Base-by-base conservation (phyloP, 2,329 filamentous ascomycete species). In the Samsoniella hepiali region DNA sequence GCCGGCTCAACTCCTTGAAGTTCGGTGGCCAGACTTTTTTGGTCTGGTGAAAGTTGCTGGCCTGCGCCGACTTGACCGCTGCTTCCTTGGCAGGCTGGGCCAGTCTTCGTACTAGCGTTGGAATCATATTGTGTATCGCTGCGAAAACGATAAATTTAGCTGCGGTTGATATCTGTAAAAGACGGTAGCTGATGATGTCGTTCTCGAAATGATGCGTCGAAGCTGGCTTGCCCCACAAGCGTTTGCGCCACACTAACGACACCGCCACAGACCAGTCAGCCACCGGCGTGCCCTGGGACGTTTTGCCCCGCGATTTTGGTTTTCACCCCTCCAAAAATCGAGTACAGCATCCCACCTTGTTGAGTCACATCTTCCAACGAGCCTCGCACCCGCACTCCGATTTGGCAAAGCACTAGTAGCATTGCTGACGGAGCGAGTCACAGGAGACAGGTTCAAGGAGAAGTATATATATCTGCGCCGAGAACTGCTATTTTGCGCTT, bases 21-120 rank as follows among this genome's bases (percentile, higher is more conserved):
- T 93, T 87, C 13, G 91, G 91, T 63, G 91, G 91, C 91, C 91
- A 94, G 67, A 85, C 79, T 72, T 89, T 90, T 76, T 90, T 88
- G 56, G 87, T 84, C 70, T 80, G 84, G 77, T 85, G 88, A 5
- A 83, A 83, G 71, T 86, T 87, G 65, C 75, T 81, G 67, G 81
- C 78, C 31, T 73, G 70, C 53, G 69, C 59, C 51, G 67, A 66
- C 45, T 70, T 74, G 29, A 72, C 47, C 34, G 72, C 60, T 7
- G 68, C 62, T 15, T 72, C 68, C 64, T 69, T 75, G 45, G 72
- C 67, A 27, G 70, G 66, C 51, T 75, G 69, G 31, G 73, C 72
- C 66, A 76, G 67, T n/a, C 76, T 73, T 17, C 77, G 69, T 2
- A 73, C 34, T 3, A 73, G 59, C 2, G 73, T 76, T 13, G 75